Evolutionary conservation across 768 basidiomycete species (phyloP).

Genomic region (Clathrus columnatus): DNA sequence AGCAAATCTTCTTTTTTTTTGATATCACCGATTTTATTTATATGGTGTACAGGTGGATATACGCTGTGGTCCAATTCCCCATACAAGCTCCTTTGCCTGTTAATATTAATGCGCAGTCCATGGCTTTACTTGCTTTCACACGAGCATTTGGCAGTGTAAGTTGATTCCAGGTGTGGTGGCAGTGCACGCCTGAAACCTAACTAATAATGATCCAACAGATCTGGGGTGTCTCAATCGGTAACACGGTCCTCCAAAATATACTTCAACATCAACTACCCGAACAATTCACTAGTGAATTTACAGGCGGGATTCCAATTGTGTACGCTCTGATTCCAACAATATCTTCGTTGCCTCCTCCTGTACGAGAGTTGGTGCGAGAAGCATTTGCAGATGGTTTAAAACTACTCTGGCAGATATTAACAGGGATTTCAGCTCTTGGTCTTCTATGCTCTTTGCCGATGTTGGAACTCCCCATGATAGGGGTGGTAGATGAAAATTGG

Average conservation of each 20-base stretch:
- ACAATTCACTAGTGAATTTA: conserved; percentile 17
- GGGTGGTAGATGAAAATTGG: conserved; percentile 23
- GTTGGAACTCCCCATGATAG: conserved; percentile 22
- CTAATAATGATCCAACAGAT: conserved; percentile 15
- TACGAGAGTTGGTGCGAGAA: conserved; percentile 19
- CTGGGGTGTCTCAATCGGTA: conserved; percentile 30
- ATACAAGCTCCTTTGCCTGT: conserved; percentile 24
- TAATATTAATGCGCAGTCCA: conserved; percentile 28
- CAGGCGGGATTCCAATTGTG: conserved; percentile 17
- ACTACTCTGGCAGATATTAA: conserved; percentile 26
- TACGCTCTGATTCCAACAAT: conserved; percentile 24
- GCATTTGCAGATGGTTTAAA: conserved; percentile 25
- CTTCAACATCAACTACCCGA: conserved; percentile 23
- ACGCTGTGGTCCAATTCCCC: too few species aligned
- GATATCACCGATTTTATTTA: neutral
- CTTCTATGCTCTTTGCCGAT: conserved; percentile 19
- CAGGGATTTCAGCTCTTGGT: conserved; percentile 23
- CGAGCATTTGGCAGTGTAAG: conserved; percentile 9
- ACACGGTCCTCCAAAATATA: conserved; percentile 28
- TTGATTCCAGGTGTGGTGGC: neutral
- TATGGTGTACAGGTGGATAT: too few species aligned
- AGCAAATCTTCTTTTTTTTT: conserved; percentile 13
- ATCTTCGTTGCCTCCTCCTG: conserved; percentile 17
- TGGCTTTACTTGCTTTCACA: conserved; percentile 26
- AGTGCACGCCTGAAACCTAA: neutral